Evolutionary conservation across 331 rosid genomes (phyloP), one percentile per base, ranked within the genome.

Genomic region (Stylosanthes scabra): DNA sequence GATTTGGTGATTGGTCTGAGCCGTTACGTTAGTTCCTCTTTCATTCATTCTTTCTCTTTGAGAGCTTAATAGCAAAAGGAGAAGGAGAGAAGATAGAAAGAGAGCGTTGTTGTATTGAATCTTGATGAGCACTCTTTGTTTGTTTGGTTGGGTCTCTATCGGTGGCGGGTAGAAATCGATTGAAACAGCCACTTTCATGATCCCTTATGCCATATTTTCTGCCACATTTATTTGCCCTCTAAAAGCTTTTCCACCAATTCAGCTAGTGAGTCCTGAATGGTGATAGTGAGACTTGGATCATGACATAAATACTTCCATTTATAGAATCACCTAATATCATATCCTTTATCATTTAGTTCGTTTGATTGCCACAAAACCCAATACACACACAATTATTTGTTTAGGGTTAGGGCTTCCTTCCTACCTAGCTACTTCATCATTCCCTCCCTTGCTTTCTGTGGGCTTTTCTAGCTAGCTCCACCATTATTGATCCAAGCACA

Each of bases 221-320:
- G 83, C 85, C 88, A 78, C 84, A 86, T 82, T 71, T 76, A 62
- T 39, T 81, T 34, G 5, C 74, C 28, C 58, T 83, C 84, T 40
- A 75, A 81, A 90, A 56, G 47, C 96, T 90, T 90, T 61, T 55
- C 90, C 94, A 74, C 80, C 83, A 90, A 90, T 88, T 86, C 76
- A 88, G 92, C 87, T 78, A 77, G 1, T 20, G 25, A 20, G 25
- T 20, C 25, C 25, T 20, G 1, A 20, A 13, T 52, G 13, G 73
- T 52, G 78, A 87, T 51, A 83, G 64, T 39, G 58, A 49, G 15
- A 49, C 16, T 12, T 49, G 8, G 52, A 49, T 49, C 16, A 52
- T 15, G 58, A 52, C 20, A 14, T 6, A 34, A 34, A 34, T 27
- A 44, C n/a, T 11, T 66, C 52, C 52, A 66, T 59, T 55, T 66